Base-by-base conservation (phyloP, 352 stramenopile species). In the Pythium plurisporium region DNA sequence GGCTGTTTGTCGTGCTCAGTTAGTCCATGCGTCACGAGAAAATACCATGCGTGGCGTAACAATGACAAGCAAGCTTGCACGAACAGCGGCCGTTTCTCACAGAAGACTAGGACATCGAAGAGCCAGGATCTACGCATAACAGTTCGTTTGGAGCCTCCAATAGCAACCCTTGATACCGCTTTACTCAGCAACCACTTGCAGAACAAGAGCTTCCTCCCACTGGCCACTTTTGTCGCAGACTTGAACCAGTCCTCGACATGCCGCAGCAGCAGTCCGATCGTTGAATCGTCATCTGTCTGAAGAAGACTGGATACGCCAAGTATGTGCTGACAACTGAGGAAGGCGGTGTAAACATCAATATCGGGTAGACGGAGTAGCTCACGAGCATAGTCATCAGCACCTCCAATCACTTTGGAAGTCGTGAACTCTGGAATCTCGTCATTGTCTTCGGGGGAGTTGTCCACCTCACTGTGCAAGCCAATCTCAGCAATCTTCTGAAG, bases 61-160 rank as follows among this genome's bases (percentile, higher is more conserved):
- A 68, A 17, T 72, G 57, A 23, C 76, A 73, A 74, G 25, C 69
- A 81, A 29, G 38, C 62, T 19, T 72, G 43, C 4, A 59, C 56
- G 0, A 82, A 59, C 2, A 62, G 30, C 3, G 58, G 22, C 12
- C 55, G 67, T 29, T 62, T 64, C 8, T 74, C 53, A 23, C 55
- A 77, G 20, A 89, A 62, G 17, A 85, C 74, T 5, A 84, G 20
- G 4, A 79, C 25, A 43, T 89, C 79, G 47, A 91, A 88, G 0
- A 91, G 34, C 79, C 79, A 88, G 2, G 64, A 80, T 11, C 81
- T 67, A 20, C 55, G 60, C 25, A 48, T 27, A 23, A 50, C 20
- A 7, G 26, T 44, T 2, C 26, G 48, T 12, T 31, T 44, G 4
- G 27, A 50, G 2, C 25, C 37, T 17, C 15, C 23, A 11, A 33